Evolutionary conservation across 2,329 filamentous ascomycete species (phyloP), one percentile per base, ranked within the genome.

Genomic region (Exophiala alcalophila): DNA sequence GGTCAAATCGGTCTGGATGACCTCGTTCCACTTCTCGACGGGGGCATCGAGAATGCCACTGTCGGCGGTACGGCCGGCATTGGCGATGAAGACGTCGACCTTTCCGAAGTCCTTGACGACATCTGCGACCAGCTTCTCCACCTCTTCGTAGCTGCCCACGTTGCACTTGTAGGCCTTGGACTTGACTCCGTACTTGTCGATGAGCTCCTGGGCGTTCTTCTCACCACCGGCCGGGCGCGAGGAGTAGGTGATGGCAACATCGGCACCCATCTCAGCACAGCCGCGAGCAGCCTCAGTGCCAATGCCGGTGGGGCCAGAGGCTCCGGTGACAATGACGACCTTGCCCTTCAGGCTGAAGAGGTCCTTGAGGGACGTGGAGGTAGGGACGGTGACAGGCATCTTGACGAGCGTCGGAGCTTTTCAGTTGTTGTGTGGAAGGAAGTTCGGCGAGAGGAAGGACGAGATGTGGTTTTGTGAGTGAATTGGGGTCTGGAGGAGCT

Each of bases 1-100:
- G n/a, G 81, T 92, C 56, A 94, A 74, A 66, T 96, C 94, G 59
- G 91, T 83, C 57, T 84, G 78, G 65, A 94, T 75, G 72, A 94
- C 86, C 64, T 81, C 77, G 61, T 89, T 80, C 61, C 80, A 80
- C 61, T 87, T 84, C 59, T 83, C 74, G 15, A 84, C 79, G 16
- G 78, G 76, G 60, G 79, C 80, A 50, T 87, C 83, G 34, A 86
- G 70, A 59, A 86, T 74, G 44, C 83, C 83, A 41, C 68, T 70
- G 67, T 83, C 75, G 54, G 83, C 82, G 4, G 84, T 86, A 49
- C 79, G 77, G 43, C 84, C 84, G 14, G 84, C 83, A 64, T 84
- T 84, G 65, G 80, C 80, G 53, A 83, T 76, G 65, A 83, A 81
- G 56, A 74, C 76, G 58, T 83, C 79, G 58, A 83, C 75, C 66